These are phyloP conservation scores for Clausena lansium DNA, from an alignment of 345 rosid species.

Conservation along the genomic window DNA sequence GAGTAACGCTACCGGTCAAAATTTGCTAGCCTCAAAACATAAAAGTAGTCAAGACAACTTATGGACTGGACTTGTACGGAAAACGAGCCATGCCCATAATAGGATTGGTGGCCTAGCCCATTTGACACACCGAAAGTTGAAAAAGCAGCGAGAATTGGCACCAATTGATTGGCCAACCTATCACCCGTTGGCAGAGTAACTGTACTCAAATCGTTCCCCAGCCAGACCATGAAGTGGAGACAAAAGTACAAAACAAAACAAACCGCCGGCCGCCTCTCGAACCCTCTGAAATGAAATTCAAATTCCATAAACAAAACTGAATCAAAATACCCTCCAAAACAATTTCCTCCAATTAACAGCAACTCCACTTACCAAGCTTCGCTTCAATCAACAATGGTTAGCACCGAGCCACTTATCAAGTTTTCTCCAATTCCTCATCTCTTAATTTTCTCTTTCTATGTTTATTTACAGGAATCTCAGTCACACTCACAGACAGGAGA, in stretches of 20 bases:
- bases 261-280: neutral
- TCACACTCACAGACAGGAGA: conserved; percentile 10
- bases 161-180: neutral
- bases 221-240: neutral
- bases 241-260: neutral
- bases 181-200: too few relatives aligned
- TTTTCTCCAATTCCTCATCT: neutral
- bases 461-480: conserved; percentile 24
- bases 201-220: too few relatives aligned
- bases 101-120: neutral
- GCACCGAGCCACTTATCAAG: neutral
- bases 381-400: conserved; percentile 21
- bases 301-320: neutral
- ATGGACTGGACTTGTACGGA: neutral
- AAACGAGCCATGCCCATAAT: neutral
- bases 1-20: too few relatives aligned
- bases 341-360: neutral
- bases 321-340: neutral
- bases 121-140: neutral
- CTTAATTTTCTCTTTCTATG: neutral
- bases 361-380: neutral
- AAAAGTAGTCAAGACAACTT: too few relatives aligned
- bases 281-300: neutral
- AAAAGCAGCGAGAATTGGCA: neutral
- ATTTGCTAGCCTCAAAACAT: too few relatives aligned